Conservation (phyloP, 768 basidiomycete genomes). For the Agaricus subrufescens region DNA sequence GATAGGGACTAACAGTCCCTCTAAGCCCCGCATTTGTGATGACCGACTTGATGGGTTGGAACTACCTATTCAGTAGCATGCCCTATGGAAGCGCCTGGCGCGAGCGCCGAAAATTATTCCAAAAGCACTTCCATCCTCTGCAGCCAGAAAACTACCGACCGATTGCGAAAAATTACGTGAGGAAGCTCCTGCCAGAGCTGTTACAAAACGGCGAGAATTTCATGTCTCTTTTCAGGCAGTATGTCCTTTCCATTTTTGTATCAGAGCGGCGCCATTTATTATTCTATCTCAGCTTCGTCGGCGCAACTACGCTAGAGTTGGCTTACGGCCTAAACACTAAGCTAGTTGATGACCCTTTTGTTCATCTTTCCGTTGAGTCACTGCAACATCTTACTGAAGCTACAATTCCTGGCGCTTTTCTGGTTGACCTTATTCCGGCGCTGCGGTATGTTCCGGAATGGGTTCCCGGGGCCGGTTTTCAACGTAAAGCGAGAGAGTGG, state of each 20-base stretch:
- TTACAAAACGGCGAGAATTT: constrained; percentile 9
- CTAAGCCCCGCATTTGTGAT: no score
- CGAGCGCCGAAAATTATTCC: constrained; percentile 17
- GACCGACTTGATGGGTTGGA: constrained; percentile 24
- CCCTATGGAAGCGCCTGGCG: constrained; percentile 20
- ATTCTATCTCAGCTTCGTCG: constrained; percentile 15
- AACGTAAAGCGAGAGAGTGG: constrained; percentile 33
- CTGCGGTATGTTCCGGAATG: constrained; percentile 40
- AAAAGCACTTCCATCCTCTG: constrained; percentile 16
- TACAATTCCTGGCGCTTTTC: constrained; percentile 21
- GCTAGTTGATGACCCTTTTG: constrained; percentile 24
- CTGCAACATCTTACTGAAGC: constrained; percentile 17
- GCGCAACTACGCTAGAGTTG: constrained; percentile 22
- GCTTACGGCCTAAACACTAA: constrained; percentile 29
- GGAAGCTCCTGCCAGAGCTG: constrained; percentile 2
- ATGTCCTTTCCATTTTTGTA: neutral
- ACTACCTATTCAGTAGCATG: constrained; percentile 13
- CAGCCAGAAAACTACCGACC: constrained; percentile 12
- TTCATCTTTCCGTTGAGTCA: constrained; percentile 21
- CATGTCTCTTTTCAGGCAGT: constrained; percentile 17
- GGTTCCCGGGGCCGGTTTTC: constrained; percentile 43
- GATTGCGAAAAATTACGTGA: constrained; percentile 9
- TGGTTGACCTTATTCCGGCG: constrained; percentile 24
- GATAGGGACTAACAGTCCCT: no score
- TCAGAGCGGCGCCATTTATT: neutral